Evolutionary conservation across 2,329 filamentous ascomycete genomes (phyloP).

Genomic region (Zasmidium citrigriseum): DNA sequence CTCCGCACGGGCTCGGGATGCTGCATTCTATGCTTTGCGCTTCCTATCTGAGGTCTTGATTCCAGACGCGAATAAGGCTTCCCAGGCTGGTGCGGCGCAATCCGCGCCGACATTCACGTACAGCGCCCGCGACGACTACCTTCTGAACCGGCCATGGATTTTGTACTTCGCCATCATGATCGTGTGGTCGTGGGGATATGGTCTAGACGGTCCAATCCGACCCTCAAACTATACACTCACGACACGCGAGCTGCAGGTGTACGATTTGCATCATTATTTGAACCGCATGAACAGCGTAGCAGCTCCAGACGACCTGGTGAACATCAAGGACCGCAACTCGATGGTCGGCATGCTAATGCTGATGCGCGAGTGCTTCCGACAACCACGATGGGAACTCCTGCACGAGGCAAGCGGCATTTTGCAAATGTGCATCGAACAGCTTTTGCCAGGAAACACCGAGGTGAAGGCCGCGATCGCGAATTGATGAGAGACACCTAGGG

Average conservation of each 20-base stretch:
- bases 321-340: slow-evolving; percentile 73
- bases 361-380: slow-evolving; percentile 76
- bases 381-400: slow-evolving; percentile 86
- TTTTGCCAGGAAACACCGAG: slow-evolving; percentile 37
- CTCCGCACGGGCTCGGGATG: slow-evolving; percentile 82
- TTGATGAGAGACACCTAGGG: too few species aligned
- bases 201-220: slow-evolving; percentile 72
- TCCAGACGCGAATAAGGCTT: slow-evolving; percentile 44
- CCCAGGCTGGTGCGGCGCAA: slow-evolving; percentile 9
- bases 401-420: slow-evolving; percentile 82
- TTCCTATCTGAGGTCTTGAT: slow-evolving; percentile 85
- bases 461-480: slow-evolving; percentile 6
- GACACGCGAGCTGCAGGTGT: slow-evolving; percentile 66
- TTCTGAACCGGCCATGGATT: slow-evolving; percentile 92
- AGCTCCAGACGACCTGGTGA: slow-evolving; percentile 75
- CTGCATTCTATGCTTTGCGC: slow-evolving; percentile 86
- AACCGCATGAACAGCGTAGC: slow-evolving; percentile 68
- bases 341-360: slow-evolving; percentile 81
- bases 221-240: slow-evolving; percentile 48
- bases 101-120: slow-evolving; percentile 56
- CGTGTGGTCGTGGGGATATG: slow-evolving; percentile 93
- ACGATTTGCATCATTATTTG: slow-evolving; percentile 79
- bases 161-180: slow-evolving; percentile 90
- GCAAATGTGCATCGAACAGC: slow-evolving; percentile 73
- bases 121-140: slow-evolving; percentile 80